Conservation (phyloP, 805 yeast genomes). For the Candida xiaguanensis region DNA sequence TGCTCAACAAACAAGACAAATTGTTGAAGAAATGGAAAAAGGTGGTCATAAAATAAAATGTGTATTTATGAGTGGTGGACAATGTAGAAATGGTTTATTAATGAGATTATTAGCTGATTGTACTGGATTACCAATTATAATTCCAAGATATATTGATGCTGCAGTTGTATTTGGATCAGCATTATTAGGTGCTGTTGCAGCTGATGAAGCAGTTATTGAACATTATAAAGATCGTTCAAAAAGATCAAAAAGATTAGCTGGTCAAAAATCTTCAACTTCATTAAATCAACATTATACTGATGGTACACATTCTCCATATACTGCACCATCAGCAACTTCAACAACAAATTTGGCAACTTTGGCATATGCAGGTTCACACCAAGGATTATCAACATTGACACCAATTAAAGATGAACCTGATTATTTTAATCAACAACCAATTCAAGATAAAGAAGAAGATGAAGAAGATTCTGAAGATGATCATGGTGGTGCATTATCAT, state of each 20-base stretch:
- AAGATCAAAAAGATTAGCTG: slow-evolving; percentile 28
- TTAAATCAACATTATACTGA: slow-evolving; percentile 10
- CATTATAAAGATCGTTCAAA: slow-evolving; percentile 30
- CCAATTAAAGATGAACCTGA: slow-evolving; percentile 38
- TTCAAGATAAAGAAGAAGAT: slow-evolving; percentile 15
- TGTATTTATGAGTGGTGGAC: slow-evolving; percentile 93
- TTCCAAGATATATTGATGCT: slow-evolving; percentile 93
- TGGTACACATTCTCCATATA: slow-evolving; percentile 53
- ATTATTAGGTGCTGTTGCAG: slow-evolving; percentile 90
- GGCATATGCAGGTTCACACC: slow-evolving; percentile 34
- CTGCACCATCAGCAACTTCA: slow-evolving; percentile 77
- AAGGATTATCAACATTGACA: slow-evolving; percentile 32
- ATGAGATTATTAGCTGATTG: slow-evolving; percentile 91
- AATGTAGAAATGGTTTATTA: slow-evolving; percentile 85
- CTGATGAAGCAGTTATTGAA: slow-evolving; percentile 53
- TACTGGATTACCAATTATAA: slow-evolving; percentile 85
- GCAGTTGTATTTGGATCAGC: slow-evolving; percentile 98
- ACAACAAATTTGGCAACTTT: slow-evolving; percentile 53
- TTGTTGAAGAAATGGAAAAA: slow-evolving; percentile 76
- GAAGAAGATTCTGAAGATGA: slow-evolving; percentile 32
- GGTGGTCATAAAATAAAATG: slow-evolving; percentile 75
- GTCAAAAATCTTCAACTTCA: slow-evolving; percentile 30
- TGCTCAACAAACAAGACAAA: slow-evolving; percentile 96
- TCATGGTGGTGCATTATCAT: slow-evolving; percentile 52
- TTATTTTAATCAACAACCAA: slow-evolving; percentile 34